Percentiles rank a stretch among this genome's conserved stretches.
Evolutionary conservation across 2,329 filamentous ascomycete genomes (phyloP).

Genomic region (Xylariomycetidae sp.): DNA sequence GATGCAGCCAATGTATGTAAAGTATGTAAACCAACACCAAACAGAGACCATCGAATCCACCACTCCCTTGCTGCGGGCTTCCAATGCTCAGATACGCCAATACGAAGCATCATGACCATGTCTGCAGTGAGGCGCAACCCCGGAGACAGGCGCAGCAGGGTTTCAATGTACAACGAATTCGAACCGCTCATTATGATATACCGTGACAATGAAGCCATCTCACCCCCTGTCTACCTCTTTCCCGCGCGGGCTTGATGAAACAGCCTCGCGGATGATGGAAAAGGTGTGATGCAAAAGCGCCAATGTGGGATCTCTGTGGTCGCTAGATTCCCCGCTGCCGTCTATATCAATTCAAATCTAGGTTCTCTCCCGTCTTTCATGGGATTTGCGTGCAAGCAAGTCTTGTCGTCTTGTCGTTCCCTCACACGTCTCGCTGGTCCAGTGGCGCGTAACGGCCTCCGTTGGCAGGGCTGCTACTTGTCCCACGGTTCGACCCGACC

Average conservation of each 20-base stretch:
- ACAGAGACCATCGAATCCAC: too few relatives aligned
- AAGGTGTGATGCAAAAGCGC: constrained; percentile 13
- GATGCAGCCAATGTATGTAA: too few relatives aligned
- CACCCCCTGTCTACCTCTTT: constrained; percentile 4
- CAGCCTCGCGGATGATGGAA: too few relatives aligned
- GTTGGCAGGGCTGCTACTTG: constrained; percentile 26
- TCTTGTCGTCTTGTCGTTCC: constrained; percentile 3
- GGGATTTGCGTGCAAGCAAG: not conserved
- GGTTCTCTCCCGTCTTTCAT: constrained; percentile 5
- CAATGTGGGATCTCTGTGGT: constrained; percentile 11
- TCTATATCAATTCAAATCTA: constrained; percentile 24
- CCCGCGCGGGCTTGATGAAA: too few relatives aligned
- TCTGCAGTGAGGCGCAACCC: too few relatives aligned
- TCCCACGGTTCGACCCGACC: constrained; percentile 31
- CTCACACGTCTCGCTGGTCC: constrained; percentile 34
- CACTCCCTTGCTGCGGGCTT: too few relatives aligned
- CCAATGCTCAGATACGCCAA: too few relatives aligned
- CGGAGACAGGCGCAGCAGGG: too few relatives aligned
- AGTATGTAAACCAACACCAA: too few relatives aligned
- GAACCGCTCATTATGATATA: constrained; percentile 2
- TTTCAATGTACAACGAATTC: constrained; percentile 1
- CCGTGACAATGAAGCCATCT: constrained; percentile 3
- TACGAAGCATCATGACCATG: too few relatives aligned
- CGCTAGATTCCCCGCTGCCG: constrained; percentile 11
- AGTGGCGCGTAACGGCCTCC: constrained; percentile 34